These are phyloP conservation scores for Fistulifera solaris DNA, from an alignment of 108 stramenopile species.

Conservation along the genomic window DNA sequence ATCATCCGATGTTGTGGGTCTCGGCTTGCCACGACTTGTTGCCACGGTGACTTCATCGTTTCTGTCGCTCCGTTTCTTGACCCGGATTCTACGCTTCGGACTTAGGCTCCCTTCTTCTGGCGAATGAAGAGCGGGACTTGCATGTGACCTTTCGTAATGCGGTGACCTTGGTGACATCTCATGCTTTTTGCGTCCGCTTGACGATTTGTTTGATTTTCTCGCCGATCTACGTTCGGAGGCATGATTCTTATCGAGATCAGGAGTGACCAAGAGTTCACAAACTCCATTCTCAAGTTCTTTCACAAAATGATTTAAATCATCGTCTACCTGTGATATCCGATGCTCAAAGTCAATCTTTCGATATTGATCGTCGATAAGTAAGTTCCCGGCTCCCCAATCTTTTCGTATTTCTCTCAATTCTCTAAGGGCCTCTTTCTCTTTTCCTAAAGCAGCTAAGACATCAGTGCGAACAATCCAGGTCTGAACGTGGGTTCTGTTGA, in stretches of 20 bases:
- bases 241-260: not conserved
- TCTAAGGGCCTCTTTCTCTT: slow-evolving; percentile 31
- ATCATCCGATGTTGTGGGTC: too few species aligned
- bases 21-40: too few species aligned
- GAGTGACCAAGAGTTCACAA: slow-evolving; percentile 12
- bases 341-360: slow-evolving; percentile 41
- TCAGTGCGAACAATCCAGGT: slow-evolving; percentile 45
- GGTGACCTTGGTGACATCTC: not conserved
- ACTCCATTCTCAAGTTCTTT: slow-evolving; percentile 22
- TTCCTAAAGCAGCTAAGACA: slow-evolving; percentile 28
- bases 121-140: too few species aligned
- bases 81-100: too few species aligned
- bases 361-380: slow-evolving; percentile 38
- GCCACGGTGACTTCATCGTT: too few species aligned
- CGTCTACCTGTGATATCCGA: slow-evolving; percentile 29
- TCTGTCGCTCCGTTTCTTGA: too few species aligned
- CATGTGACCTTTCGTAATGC: too few species aligned
- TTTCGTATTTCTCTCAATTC: slow-evolving; percentile 30
- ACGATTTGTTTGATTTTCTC: not conserved
- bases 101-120: too few species aligned
- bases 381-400: slow-evolving; percentile 34
- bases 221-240: not conserved
- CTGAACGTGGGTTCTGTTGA: slow-evolving; percentile 26
- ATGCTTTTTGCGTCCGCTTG: not conserved
- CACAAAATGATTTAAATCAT: slow-evolving; percentile 24